These are phyloP conservation scores for Uncinocarpus reesii DNA, from an alignment of 2,329 filamentous ascomycete genomes.

Conservation along the genomic window DNA sequence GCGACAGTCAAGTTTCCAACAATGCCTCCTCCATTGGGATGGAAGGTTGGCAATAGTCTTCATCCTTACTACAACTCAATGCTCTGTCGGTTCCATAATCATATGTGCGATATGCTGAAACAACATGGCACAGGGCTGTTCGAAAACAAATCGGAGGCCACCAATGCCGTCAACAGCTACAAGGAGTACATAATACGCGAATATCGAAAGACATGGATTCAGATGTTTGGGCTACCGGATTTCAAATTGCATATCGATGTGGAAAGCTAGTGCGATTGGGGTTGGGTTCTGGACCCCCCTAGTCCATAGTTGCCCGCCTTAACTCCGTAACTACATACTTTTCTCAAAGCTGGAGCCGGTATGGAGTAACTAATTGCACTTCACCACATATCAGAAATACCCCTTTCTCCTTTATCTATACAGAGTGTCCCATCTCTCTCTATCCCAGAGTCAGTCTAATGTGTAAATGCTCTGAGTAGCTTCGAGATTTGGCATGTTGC, in stretches of 20 bases:
- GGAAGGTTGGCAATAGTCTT: conserved; percentile 13
- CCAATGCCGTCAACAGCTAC: conserved; percentile 10
- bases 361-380: too few species aligned
- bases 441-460: too few species aligned
- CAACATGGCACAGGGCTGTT: conserved; percentile 1
- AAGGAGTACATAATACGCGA: conserved; percentile 15
- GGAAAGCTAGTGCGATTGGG: too few species aligned
- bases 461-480: too few species aligned
- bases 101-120: conserved; percentile 10
- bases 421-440: too few species aligned
- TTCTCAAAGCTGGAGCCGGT: too few species aligned
- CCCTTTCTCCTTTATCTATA: too few species aligned
- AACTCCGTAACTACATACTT: too few species aligned
- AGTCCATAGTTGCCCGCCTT: too few species aligned
- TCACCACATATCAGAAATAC: too few species aligned
- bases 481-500: too few species aligned
- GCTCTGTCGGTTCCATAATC: conserved; percentile 15
- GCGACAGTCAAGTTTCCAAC: conserved; percentile 9
- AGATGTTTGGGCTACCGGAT: conserved; percentile 13
- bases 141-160: conserved; percentile 1
- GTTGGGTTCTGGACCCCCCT: too few species aligned
- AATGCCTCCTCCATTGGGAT: conserved; percentile 15
- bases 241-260: not conserved
- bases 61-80: conserved; percentile 18
- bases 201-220: conserved; percentile 17